These are phyloP conservation scores for Scleroderma bovista DNA, from an alignment of 768 basidiomycete species.

Conservation along the genomic window DNA sequence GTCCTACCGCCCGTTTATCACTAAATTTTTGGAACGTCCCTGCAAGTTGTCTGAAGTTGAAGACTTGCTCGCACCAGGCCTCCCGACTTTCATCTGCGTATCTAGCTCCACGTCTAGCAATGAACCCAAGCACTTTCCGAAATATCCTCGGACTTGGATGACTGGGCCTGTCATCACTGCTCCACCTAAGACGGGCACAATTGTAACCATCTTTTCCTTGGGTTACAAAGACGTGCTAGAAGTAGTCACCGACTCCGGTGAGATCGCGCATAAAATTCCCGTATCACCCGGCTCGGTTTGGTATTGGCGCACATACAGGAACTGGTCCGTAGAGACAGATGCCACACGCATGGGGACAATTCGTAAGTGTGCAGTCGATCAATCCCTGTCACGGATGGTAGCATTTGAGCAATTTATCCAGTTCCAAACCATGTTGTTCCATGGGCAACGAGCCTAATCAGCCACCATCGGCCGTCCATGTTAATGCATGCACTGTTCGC, in stretches of 20 bases:
- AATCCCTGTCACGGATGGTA: background rate
- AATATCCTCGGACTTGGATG: constrained; percentile 2
- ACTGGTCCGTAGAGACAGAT: background rate
- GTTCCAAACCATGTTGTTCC: constrained; percentile 10
- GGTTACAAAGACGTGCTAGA: background rate
- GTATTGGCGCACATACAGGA: background rate
- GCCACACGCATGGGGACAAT: background rate
- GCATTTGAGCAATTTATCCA: background rate
- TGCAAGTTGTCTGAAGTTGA: background rate
- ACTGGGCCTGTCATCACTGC: background rate
- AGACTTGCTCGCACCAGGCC: constrained; percentile 3
- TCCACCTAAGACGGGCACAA: background rate
- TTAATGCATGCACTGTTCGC: constrained; percentile 20
- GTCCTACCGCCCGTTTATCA: constrained; percentile 3
- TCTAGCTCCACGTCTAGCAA: constrained; percentile 5
- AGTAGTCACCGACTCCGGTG: background rate
- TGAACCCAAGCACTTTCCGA: constrained; percentile 5
- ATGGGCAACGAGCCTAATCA: constrained; percentile 11
- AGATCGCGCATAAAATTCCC: background rate
- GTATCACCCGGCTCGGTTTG: background rate
- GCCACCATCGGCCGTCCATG: constrained; percentile 11
- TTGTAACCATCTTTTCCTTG: background rate
- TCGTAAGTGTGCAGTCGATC: background rate
- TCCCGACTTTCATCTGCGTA: constrained; percentile 1
- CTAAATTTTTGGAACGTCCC: background rate